A percentile compares a stretch with the other conserved stretches of the same genome.
Evolutionary conservation across 768 basidiomycete genomes (phyloP).

Genomic region (Neoboletus subvelutipes): DNA sequence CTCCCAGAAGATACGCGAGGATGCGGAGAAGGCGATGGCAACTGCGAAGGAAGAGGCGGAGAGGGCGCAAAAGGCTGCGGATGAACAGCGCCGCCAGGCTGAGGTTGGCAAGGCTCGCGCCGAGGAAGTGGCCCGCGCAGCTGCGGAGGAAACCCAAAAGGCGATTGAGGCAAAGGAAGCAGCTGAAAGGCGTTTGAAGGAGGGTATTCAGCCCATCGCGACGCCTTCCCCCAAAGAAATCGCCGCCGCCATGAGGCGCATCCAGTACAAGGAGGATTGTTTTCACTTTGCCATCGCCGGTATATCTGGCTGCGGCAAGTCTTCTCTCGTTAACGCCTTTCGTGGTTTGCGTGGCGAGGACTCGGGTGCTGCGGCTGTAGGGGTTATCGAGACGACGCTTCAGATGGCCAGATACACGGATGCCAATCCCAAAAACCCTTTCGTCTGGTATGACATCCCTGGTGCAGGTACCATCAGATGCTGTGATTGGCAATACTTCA

Average conservation of each 20-base stretch:
- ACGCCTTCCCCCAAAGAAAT: conserved; percentile 24
- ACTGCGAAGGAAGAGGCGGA: too few species aligned
- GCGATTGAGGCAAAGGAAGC: conserved; percentile 14
- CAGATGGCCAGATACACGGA: conserved; percentile 27
- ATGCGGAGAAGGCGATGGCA: too few species aligned
- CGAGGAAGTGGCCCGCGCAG: too few species aligned
- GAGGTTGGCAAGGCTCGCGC: conserved; percentile 17
- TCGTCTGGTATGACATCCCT: conserved; percentile 38
- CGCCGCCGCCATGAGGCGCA: conserved; percentile 8
- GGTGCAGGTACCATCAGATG: conserved; percentile 36
- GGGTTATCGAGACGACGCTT: conserved; percentile 32
- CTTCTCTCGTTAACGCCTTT: conserved; percentile 37
- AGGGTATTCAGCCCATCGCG: conserved; percentile 29
- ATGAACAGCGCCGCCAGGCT: conserved; percentile 22
- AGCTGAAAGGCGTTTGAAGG: conserved; percentile 18
- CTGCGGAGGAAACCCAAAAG: not conserved
- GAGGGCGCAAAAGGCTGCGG: not conserved
- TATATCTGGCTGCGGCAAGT: conserved; percentile 36
- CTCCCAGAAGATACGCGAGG: too few species aligned
- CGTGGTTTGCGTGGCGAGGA: conserved; percentile 28
- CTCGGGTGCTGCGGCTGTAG: conserved; percentile 27
- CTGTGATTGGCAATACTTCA: conserved; percentile 38
- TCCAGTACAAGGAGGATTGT: conserved; percentile 25
- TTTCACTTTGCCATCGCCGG: conserved; percentile 37
- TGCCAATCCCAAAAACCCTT: conserved; percentile 14